Conservation (phyloP, 306 rosid genomes). For the Quercus alba region DNA sequence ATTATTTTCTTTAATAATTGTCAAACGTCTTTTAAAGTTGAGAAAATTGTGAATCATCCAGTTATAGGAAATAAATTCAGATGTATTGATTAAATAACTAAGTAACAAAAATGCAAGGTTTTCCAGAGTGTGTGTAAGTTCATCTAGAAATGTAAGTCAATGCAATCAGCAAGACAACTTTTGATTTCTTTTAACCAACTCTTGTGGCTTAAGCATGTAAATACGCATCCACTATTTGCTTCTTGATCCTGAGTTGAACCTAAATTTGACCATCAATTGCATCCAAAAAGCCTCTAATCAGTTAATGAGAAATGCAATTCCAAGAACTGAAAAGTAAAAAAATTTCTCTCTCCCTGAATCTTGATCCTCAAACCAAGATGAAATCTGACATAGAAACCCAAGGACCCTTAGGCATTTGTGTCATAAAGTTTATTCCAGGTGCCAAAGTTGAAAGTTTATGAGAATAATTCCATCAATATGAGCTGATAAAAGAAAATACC, state of each 20-base stretch:
- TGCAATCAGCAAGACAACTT: neutral
- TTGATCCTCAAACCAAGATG: neutral
- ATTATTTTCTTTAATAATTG: too few species aligned
- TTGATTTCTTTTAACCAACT: neutral
- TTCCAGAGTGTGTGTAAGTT: neutral
- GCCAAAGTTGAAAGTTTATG: neutral
- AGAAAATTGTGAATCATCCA: neutral
- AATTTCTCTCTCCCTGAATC: neutral
- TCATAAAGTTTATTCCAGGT: neutral
- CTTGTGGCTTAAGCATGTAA: neutral
- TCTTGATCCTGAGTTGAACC: neutral
- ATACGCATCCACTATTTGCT: neutral
- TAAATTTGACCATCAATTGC: neutral
- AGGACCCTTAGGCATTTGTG: neutral
- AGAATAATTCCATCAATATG: neutral
- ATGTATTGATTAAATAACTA: neutral
- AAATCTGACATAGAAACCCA: neutral
- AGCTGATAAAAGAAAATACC: too few species aligned
- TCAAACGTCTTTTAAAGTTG: neutral
- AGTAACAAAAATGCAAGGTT: neutral
- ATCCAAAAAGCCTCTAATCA: neutral
- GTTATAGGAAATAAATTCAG: neutral
- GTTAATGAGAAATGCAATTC: neutral
- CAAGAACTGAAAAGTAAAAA: neutral
- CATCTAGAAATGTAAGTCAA: neutral